phyloP scores from a whole-genome alignment of 257 asterid species.

The Solanum virginianum region DNA sequence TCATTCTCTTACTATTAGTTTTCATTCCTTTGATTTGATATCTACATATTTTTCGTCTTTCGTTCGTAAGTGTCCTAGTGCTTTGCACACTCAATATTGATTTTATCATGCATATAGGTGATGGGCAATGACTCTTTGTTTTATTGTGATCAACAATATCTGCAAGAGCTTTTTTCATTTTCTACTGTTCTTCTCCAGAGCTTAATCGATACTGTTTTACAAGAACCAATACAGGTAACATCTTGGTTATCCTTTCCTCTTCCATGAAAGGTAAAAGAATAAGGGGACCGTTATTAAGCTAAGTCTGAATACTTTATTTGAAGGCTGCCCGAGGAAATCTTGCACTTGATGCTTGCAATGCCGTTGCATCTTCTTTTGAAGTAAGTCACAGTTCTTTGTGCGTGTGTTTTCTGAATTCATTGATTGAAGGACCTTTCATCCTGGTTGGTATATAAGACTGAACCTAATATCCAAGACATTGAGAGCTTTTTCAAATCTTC shows the following conservation, averaged over 20 bases:
- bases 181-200: slow-evolving; percentile 37
- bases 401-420: neutral
- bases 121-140: slow-evolving; percentile 32
- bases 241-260: neutral
- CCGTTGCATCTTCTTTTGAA: slow-evolving; percentile 51
- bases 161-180: slow-evolving; percentile 44
- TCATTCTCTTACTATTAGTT: neutral
- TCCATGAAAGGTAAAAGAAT: neutral
- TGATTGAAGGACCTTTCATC: neutral
- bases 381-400: slow-evolving; percentile 24
- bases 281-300: neutral
- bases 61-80: neutral
- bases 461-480: neutral
- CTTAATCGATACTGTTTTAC: slow-evolving; percentile 28
- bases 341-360: slow-evolving; percentile 75
- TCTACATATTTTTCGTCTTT: neutral
- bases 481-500: neutral
- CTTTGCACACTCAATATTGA: neutral
- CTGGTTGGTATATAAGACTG: neutral
- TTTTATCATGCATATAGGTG: slow-evolving; percentile 25
- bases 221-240: slow-evolving; percentile 60
- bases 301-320: slow-evolving; percentile 2
- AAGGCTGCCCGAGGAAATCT: slow-evolving; percentile 60
- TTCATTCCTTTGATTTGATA: neutral
- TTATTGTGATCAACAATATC: slow-evolving; percentile 33